Evolutionary conservation across 192 early-diverging fungal genomes (phyloP), one percentile per base, ranked within the genome.

Genomic region (Gamsiella multidivaricata): DNA sequence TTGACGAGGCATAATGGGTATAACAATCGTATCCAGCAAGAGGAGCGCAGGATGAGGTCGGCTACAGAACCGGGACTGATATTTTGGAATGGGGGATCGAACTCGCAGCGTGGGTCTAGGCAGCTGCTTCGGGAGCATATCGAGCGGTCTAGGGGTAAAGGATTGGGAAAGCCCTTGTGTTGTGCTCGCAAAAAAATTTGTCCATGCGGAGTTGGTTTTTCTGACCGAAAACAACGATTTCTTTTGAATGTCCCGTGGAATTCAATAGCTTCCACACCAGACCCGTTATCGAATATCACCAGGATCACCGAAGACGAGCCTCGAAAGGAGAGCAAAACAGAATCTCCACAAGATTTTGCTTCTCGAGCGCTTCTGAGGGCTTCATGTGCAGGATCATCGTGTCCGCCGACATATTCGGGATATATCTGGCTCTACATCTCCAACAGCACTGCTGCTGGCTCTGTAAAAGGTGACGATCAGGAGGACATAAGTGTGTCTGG

Each of bases 341-440:
- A 12, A 3, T 37, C 17, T 3, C 9, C 39, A 43, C 14, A 46
- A 11, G 71, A 75, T 11, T 50, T 55, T 7, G 23, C 39, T 8
- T 12, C 36, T 10, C 54, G 61, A 25, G 47, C 36, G 0, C 43
- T 60, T 28, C 51, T 66, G 1, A 47, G 54, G 10, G 28, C 49
- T 0, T 43, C 52, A 26, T 22, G 3, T 5, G 14, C 39, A 33
- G 18, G 43, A 22, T 61, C 50, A 3, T 70, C 71, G 1, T 43
- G 25, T 10, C 12, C 71, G 5, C 50, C 41, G 8, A 28, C 66
- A 0, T 78, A 54, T 39, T 68, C 51, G 6, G 74, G 74, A 50
- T 59, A 69, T 34, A 42, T 78, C 14, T 78, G 74, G 74, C 58
- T 78, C 6, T 78, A 78, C 22, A 34, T 76, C 14, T 65, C 65